These are phyloP conservation scores for Aaosphaeria arxii DNA, from an alignment of 2,329 filamentous ascomycete genomes.

Conservation along the genomic window DNA sequence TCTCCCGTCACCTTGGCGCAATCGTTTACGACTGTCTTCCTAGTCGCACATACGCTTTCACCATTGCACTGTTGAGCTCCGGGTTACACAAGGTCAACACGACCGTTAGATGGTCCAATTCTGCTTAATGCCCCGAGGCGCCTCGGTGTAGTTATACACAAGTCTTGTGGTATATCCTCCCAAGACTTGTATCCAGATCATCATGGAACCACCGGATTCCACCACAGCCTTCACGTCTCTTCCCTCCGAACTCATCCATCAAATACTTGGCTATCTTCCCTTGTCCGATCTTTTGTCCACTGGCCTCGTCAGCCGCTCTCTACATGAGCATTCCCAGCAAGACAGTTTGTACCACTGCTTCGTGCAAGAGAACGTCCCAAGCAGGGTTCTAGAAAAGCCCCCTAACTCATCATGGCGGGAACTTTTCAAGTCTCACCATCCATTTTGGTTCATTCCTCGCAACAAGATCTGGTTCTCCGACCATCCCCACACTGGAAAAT, in stretches of 20 bases:
- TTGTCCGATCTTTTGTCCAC: conserved; percentile 61
- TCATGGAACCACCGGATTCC: not conserved
- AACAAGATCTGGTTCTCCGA: conserved; percentile 87
- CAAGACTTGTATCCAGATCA: not conserved
- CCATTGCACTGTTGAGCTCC: not conserved
- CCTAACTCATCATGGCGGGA: conserved; percentile 65
- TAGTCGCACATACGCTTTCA: too few species aligned
- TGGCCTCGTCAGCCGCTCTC: conserved; percentile 58
- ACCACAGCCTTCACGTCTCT: conserved; percentile 51
- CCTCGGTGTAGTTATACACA: not conserved
- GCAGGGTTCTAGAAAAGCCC: conserved; percentile 32
- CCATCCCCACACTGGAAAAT: conserved; percentile 66
- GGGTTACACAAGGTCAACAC: not conserved
- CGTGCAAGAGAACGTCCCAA: conserved; percentile 66
- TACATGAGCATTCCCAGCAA: conserved; percentile 58
- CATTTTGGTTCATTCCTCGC: conserved; percentile 79
- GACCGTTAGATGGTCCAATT: not conserved
- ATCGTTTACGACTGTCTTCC: too few species aligned
- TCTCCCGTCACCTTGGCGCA: too few species aligned
- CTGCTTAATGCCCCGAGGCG: not conserved
- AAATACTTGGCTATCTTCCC: conserved; percentile 66
- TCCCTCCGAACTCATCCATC: conserved; percentile 71
- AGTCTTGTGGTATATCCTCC: not conserved
- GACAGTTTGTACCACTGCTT: conserved; percentile 71
- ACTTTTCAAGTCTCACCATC: conserved; percentile 71